Base-by-base conservation (phyloP, 352 stramenopile species). In the Phytophthora hybrid region DNA sequence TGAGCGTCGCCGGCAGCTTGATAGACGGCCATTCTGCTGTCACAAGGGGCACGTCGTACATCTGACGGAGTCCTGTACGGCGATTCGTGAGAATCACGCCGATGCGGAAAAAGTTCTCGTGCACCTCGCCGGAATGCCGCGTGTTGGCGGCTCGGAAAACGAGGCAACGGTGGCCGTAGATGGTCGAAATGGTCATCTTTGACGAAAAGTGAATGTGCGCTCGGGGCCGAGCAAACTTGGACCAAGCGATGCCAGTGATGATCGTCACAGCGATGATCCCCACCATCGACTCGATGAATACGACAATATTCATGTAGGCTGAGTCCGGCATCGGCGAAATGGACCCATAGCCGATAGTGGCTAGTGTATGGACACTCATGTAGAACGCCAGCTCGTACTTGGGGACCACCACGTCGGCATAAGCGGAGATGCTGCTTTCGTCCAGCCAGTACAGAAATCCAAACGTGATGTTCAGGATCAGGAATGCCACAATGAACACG, bases 151-250 rank as follows among this genome's bases (percentile, higher is more conserved):
- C 89, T 59, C 89, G 85, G 66, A 96, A 94, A 44, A 94, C 85
- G 23, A 96, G 79, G 46, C 87, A 94, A 6, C 87, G 83, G 41
- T 93, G 87, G 4, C 87, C 87, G 54, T 92, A 92, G 60, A 94
- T 91, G 54, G 76, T 83, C 1, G 86, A 83, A 56, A 94, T 80
- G 8, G 85, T 78, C 57, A 96, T 84, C 41, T 87, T 77, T 8
- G 76, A 83, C 51, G 89, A 96, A 32, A 96, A 96, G 61, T 94
- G 84, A 61, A 96, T 94, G 66, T 96, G 89, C 8, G 89, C 89
- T 44, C 87, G 79, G 3, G 89, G 87, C 34, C 87, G 78, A 26
- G 89, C 89, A 68, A 96, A 96, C 72, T 96, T 96, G 37, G 89
- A 93, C 89, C 89, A 96, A 3, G 84, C 84, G 23, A 96, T 96